A percentile compares a stretch with the other conserved stretches of the same genome.
These are phyloP conservation scores for Wilcoxina mikolae DNA, from an alignment of 495 filamentous ascomycete species.

Conservation along the genomic window DNA sequence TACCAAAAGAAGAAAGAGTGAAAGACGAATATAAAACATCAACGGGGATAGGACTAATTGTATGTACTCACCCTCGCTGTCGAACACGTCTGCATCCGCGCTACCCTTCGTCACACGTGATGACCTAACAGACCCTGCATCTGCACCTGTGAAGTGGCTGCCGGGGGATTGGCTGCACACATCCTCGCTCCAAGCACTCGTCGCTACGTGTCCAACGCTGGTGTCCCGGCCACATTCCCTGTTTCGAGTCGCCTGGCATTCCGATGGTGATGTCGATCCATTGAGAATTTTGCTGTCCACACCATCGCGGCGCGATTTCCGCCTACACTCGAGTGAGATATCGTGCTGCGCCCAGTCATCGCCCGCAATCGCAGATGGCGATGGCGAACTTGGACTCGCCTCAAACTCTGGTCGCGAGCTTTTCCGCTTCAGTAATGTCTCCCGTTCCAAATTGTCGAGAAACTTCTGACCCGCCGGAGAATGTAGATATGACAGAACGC, in stretches of 20 bases:
- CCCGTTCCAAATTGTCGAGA: constrained; percentile 1
- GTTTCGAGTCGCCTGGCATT: not conserved
- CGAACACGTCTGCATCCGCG: constrained; percentile 1
- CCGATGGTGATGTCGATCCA: not conserved
- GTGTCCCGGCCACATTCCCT: not conserved
- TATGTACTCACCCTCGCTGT: not conserved
- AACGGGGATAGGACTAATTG: not conserved
- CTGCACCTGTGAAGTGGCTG: constrained; percentile 1
- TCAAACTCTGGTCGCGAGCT: not conserved
- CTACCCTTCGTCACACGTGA: not conserved
- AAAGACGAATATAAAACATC: constrained; percentile 4
- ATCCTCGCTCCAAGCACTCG: not conserved
- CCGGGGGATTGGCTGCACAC: not conserved
- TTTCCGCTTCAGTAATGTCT: not conserved
- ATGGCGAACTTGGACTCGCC: not conserved
- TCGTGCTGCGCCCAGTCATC: not conserved
- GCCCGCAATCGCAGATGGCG: not conserved
- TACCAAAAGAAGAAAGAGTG: not conserved
- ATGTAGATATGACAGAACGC: not conserved
- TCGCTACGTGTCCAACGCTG: constrained; percentile 1
- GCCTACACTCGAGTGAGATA: constrained; percentile 1
- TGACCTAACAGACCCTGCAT: not conserved
- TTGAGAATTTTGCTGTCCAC: not conserved
- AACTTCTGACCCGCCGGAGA: not conserved
- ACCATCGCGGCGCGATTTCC: not conserved